Evolutionary conservation across 2,329 filamentous ascomycete genomes (phyloP), one percentile per base, ranked within the genome.

Genomic region (Cercospora sp.): DNA sequence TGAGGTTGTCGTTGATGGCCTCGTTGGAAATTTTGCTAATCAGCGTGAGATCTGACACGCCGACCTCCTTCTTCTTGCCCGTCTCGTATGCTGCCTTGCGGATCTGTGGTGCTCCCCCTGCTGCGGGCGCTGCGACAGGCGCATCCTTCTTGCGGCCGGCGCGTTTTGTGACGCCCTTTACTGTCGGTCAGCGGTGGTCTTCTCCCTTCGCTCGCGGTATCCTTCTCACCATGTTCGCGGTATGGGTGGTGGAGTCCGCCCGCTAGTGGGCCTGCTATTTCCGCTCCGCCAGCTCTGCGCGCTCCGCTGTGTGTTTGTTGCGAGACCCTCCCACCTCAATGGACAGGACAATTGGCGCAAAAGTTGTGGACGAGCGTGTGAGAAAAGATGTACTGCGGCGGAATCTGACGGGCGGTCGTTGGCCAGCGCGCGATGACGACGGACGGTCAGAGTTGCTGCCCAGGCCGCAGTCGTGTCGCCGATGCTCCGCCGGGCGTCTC

Each of bases 11-110:
- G 83, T 99, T 99, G 85, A 99, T 99, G 69, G 94, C 94, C 81
- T 99, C 95, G 81, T 99, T 98, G 73, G 94, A 97, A 73, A 99
- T 96, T 82, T 98, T 98, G 85, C 94, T 97, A 78, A 99, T 91
- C 76, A 99, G 85, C 3, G 95, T 99, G 79, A 99, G 87, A 85
- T 99, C 95, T 65, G 95, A 97, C 64, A 99, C 95, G 73, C 95
- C 95, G 75, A 99, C 95, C 82, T 99, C 94, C 87, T 97, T 98
- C 89, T 98, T 99, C 87, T 98, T 98, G 73, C 90, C 92, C 69
- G 89, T 92, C 80, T 99, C 95, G 82, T 96, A 99, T 69, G 92
- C 92, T 71, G 95, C 95, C 84, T 98, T 98, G 83, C 94, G 94
- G 74, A 97, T 92, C 81, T 92, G 92, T 71, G 89, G 83, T 75